Conservation (phyloP, 176 grass and related monocot genomes). For the Musa troglodytarum region DNA sequence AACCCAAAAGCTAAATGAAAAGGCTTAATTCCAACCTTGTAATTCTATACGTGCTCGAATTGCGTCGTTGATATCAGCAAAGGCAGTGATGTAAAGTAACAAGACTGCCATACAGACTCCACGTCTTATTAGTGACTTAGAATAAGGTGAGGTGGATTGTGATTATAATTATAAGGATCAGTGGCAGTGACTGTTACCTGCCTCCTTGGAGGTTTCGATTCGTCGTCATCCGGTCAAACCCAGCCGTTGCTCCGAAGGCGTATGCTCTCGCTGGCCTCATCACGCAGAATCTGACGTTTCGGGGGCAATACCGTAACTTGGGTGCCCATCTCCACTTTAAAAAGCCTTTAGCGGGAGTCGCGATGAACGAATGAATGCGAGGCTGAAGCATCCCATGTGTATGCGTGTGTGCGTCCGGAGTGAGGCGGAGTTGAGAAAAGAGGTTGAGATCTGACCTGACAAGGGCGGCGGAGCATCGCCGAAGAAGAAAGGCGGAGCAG, state of each 20-base stretch:
- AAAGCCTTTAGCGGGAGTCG: slow-evolving; percentile 11
- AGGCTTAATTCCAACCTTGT: no score
- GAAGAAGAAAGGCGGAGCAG: slow-evolving; percentile 3
- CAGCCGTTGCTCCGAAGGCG: not conserved
- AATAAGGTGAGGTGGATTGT: no score
- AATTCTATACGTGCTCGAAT: no score
- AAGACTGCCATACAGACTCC: no score
- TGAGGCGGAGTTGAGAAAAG: not conserved
- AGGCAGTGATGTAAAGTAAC: no score
- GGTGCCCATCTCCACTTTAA: not conserved
- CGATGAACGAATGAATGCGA: not conserved
- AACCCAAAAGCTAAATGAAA: no score
- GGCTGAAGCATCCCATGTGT: slow-evolving; percentile 11
- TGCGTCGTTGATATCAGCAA: no score
- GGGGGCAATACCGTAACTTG: not conserved
- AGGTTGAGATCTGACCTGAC: not conserved
- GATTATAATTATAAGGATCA: not conserved
- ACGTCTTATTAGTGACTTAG: no score
- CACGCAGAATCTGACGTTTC: no score
- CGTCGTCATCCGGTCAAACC: not conserved
- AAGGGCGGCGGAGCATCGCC: slow-evolving; percentile 7
- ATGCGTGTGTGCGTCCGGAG: not conserved
- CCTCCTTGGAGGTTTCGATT: not conserved
- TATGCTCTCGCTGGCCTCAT: not conserved
- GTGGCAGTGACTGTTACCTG: not conserved